Conservation (phyloP, 768 basidiomycete genomes). For the Multifurca ochricompacta region DNA sequence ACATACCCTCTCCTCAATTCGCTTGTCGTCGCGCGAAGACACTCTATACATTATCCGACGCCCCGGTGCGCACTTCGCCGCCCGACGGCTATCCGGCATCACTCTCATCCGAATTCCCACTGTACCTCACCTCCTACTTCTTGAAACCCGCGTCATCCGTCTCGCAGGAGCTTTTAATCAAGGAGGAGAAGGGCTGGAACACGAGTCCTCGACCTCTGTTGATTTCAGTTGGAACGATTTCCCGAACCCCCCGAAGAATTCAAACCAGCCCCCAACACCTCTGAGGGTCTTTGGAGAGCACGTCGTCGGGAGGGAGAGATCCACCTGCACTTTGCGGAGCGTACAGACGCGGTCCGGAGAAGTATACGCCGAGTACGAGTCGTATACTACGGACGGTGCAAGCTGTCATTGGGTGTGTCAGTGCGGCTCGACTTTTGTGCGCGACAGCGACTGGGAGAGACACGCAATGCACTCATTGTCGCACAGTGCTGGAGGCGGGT, state of each 20-base stretch:
- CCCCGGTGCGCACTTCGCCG: background rate
- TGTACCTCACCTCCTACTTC: background rate
- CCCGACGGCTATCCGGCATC: background rate
- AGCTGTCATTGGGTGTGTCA: conserved; percentile 14
- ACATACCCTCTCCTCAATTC: background rate
- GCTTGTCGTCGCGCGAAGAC: background rate
- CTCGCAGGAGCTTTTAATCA: background rate
- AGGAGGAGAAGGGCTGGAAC: no score
- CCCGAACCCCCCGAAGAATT: background rate
- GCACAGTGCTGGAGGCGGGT: conserved; percentile 9
- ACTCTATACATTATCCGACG: background rate
- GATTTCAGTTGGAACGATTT: background rate
- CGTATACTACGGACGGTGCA: background rate
- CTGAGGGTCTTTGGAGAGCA: background rate
- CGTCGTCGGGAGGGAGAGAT: background rate
- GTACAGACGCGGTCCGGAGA: conserved; percentile 9
- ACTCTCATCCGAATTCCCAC: background rate
- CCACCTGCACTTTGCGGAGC: conserved; percentile 6
- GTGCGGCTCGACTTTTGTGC: conserved; percentile 11
- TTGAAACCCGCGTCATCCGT: background rate
- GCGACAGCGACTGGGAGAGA: conserved; percentile 17
- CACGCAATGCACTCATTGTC: conserved; percentile 12
- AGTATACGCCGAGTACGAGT: conserved; percentile 7
- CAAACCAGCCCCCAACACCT: background rate
- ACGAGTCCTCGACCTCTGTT: background rate